These are phyloP conservation scores for Plasmopara halstedii DNA, from an alignment of 352 stramenopile species.

Conservation along the genomic window DNA sequence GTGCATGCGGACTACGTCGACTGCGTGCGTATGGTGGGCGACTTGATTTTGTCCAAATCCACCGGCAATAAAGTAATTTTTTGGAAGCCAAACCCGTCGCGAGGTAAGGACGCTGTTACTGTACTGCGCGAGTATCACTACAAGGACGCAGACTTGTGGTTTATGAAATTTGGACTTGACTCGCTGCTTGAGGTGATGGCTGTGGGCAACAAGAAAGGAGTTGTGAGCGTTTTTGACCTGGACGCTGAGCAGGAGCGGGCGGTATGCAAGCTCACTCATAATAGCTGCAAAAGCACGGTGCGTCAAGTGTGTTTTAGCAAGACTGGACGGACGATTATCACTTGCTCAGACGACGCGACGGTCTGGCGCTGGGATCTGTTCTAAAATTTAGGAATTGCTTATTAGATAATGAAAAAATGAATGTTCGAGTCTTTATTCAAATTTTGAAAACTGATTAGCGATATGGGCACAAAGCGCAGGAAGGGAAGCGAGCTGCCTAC, in stretches of 20 bases:
- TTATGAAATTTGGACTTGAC: slow-evolving; percentile 80
- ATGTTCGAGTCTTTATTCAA: background rate
- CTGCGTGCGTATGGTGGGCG: slow-evolving; percentile 75
- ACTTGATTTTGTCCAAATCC: slow-evolving; percentile 75
- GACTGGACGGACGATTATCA: slow-evolving; percentile 59
- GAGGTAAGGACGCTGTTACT: slow-evolving; percentile 70
- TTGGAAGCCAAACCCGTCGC: slow-evolving; percentile 86
- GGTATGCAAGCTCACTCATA: slow-evolving; percentile 64
- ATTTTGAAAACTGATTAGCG: background rate
- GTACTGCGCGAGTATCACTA: slow-evolving; percentile 78
- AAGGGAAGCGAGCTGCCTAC: slow-evolving; percentile 15
- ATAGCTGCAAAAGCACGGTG: slow-evolving; percentile 70
- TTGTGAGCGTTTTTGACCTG: slow-evolving; percentile 73
- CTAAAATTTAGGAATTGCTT: too few relatives aligned
- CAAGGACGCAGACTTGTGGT: slow-evolving; percentile 81
- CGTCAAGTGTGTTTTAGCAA: slow-evolving; percentile 75
- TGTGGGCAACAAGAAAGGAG: slow-evolving; percentile 75
- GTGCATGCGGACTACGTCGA: slow-evolving; percentile 90
- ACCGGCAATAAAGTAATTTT: slow-evolving; percentile 87
- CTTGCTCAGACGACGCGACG: slow-evolving; percentile 63
- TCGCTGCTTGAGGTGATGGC: slow-evolving; percentile 68
- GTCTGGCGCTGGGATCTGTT: slow-evolving; percentile 71
- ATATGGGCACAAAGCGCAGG: slow-evolving; percentile 32
- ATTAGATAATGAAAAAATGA: too few relatives aligned
- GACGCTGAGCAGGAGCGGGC: slow-evolving; percentile 63